A percentile compares a stretch with the other conserved stretches of the same genome.
Conservation (phyloP, 1,139 yeast species). For the Diutina pseudorugosa region DNA sequence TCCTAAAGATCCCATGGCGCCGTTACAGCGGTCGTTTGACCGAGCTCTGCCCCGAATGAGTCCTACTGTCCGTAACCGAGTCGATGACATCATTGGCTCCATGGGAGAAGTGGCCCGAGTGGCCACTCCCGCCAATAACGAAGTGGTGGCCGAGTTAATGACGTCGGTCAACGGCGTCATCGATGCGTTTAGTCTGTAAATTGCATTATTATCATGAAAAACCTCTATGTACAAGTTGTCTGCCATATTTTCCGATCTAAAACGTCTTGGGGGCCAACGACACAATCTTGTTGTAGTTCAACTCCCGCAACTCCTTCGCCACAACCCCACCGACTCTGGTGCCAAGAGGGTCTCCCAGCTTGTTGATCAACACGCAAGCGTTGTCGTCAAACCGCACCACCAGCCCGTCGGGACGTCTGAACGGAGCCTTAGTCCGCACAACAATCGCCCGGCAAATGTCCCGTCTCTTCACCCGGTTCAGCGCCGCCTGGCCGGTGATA, state of each 20-base stretch:
- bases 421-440: slow-evolving; percentile 84
- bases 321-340: slow-evolving; percentile 88
- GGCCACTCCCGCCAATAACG: background rate
- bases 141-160: background rate
- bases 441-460: slow-evolving; percentile 94
- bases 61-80: background rate
- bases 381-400: slow-evolving; percentile 85
- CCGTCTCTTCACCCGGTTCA: slow-evolving; percentile 83
- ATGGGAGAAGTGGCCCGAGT: background rate
- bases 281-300: slow-evolving; percentile 76
- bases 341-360: slow-evolving; percentile 89
- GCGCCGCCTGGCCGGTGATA: slow-evolving; percentile 56
- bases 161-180: background rate
- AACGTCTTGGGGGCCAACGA: slow-evolving; percentile 85
- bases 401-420: slow-evolving; percentile 79
- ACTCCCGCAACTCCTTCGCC: slow-evolving; percentile 80
- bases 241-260: slow-evolving; percentile 14
- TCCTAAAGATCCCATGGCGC: background rate
- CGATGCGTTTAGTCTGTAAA: background rate
- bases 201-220: background rate
- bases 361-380: slow-evolving; percentile 90
- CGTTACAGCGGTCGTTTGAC: background rate
- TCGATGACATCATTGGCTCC: background rate
- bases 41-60: background rate
- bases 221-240: background rate